Evolutionary conservation across 2,329 filamentous ascomycete genomes (phyloP).

Genomic region (Monosporascus sp.): DNA sequence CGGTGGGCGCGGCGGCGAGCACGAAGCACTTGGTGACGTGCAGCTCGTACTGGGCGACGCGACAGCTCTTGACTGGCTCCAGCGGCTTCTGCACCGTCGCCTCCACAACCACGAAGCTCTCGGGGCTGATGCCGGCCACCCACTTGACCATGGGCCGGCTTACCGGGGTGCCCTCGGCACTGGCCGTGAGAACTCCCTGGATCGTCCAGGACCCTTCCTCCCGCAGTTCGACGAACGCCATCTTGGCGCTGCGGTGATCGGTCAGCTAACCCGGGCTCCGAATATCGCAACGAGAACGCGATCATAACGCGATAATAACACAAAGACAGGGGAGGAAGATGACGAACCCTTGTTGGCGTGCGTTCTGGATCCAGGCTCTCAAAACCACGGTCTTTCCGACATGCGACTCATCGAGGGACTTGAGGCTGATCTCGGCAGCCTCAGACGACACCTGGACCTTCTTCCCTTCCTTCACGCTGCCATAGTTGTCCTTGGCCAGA

Average conservation of each 20-base stretch:
- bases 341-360: conserved; percentile 64
- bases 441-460: conserved; percentile 39
- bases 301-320: neutral
- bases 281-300: neutral
- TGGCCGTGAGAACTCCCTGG: conserved; percentile 71
- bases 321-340: too few relatives aligned
- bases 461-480: conserved; percentile 56
- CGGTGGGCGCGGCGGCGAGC: conserved; percentile 57
- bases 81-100: conserved; percentile 75
- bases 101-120: conserved; percentile 79
- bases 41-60: conserved; percentile 74
- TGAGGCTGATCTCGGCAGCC: conserved; percentile 31
- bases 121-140: conserved; percentile 66
- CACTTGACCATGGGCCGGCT: conserved; percentile 95
- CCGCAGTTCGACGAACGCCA: conserved; percentile 83
- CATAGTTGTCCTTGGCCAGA: conserved; percentile 73
- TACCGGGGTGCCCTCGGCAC: conserved; percentile 56
- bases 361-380: conserved; percentile 80
- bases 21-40: conserved; percentile 84
- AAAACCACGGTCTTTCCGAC: conserved; percentile 69
- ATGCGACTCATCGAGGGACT: conserved; percentile 57
- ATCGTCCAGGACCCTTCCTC: conserved; percentile 71
- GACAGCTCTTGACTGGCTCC: conserved; percentile 84
- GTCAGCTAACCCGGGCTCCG: neutral
- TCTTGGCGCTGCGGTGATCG: conserved; percentile 54